Evolutionary conservation across 2,329 filamentous ascomycete genomes (phyloP), one percentile per base, ranked within the genome.

Genomic region (Aspergillus amoenus): DNA sequence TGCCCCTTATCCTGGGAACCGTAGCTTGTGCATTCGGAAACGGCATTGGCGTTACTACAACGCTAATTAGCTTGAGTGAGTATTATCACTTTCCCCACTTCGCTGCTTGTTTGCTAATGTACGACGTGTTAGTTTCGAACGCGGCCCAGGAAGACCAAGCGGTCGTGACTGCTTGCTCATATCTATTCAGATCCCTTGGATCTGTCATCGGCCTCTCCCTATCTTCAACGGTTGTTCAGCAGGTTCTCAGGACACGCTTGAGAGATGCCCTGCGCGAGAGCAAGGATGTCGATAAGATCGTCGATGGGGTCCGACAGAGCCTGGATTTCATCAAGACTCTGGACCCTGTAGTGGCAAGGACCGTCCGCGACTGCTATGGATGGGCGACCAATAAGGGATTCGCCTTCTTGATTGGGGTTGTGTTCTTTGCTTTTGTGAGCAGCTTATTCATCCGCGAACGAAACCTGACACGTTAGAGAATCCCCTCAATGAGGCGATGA

Each of bases 181-280:
- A 93, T 73, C 83, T 93, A 22, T 93, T 93, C 79, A 86, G 90
- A 40, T 88, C 87, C 1, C 79, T 93, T 0, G 90, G 85, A 11
- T 82, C 80, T 15, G 84, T 86, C 9, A 80, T 86, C 40, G 84
- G 89, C 11, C 79, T 92, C 55, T 88, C 87, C n/a, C 76, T 90
- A 56, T 83, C 84, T 50, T 85, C 88, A 1, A 89, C 88, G 1
- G 81, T 90, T 7, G 82, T 91, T 45, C 91, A 93, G 68, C 85
- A 89, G 67, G 79, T 81, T 3, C 78, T 93, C 18, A 79, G 88
- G 15, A 76, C 75, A 2, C 77, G 82, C 46, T 77, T 93, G 4
- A 76, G 78, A 2, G 66, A 70, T 1, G 78, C 79, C 2, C 75
- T 92, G 46, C 74, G 79, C 4, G 80, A 80, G 52, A 84, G 83